Conservation (phyloP, 371 early-diverging fungal genomes). For the Cladochytrium tenue region DNA sequence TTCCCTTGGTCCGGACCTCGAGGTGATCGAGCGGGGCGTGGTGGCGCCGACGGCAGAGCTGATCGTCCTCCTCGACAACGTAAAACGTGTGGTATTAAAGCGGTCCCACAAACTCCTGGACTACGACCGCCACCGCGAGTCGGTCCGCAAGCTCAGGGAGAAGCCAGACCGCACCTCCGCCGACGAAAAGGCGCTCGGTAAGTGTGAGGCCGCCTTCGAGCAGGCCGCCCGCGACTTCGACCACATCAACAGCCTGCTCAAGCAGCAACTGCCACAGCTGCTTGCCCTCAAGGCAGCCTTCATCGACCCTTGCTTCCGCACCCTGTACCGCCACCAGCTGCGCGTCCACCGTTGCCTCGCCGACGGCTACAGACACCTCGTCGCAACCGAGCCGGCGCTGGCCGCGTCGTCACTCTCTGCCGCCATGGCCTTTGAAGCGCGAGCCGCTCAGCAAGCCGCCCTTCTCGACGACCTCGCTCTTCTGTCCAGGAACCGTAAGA, state of each 20-base stretch:
- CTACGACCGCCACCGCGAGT: conserved; percentile 74
- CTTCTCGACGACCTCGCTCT: conserved; percentile 29
- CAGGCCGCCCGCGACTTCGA: conserved; percentile 76
- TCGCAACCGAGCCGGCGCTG: conserved; percentile 3
- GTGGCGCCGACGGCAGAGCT: conserved; percentile 70
- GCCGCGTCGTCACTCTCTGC: conserved; percentile 18
- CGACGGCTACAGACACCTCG: conserved; percentile 15
- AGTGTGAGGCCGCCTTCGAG: conserved; percentile 65
- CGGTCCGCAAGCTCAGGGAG: conserved; percentile 66
- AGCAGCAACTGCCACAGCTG: conserved; percentile 69
- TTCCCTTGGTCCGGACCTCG: conserved; percentile 68
- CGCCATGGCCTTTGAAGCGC: conserved; percentile 21
- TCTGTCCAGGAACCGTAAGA: conserved; percentile 9
- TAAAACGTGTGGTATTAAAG: conserved; percentile 75
- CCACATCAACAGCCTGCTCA: conserved; percentile 66
- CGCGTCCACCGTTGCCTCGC: conserved; percentile 59
- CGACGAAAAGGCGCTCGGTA: conserved; percentile 73
- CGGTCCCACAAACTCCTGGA: conserved; percentile 81
- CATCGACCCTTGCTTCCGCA: conserved; percentile 74
- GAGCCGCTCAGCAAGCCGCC: conserved; percentile 21
- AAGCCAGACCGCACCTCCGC: conserved; percentile 66
- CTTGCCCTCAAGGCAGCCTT: conserved; percentile 57
- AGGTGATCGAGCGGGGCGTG: conserved; percentile 70
- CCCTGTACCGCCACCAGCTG: conserved; percentile 69
- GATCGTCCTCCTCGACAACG: conserved; percentile 62